These are phyloP conservation scores for Moesziomyces sp. DNA, from an alignment of 1,284 basidiomycete species.

Conservation along the genomic window DNA sequence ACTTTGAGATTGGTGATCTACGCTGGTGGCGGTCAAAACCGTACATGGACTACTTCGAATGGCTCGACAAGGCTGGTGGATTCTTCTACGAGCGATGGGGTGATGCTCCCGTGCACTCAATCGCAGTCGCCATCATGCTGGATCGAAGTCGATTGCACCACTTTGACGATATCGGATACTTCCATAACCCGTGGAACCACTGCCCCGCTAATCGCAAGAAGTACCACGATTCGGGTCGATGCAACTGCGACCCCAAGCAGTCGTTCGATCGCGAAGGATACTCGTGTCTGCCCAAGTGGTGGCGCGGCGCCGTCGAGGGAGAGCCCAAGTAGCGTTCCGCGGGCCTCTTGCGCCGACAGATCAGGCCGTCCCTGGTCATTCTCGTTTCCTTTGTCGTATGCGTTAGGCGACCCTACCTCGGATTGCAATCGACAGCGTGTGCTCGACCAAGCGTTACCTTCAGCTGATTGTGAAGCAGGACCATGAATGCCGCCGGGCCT, in stretches of 20 bases:
- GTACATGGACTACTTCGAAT: conserved; percentile 81
- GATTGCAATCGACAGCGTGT: too few species aligned
- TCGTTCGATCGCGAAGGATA: conserved; percentile 57
- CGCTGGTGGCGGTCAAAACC: conserved; percentile 82
- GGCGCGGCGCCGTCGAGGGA: conserved; percentile 53
- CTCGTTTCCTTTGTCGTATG: too few species aligned
- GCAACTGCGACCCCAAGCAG: conserved; percentile 62
- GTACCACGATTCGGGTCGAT: conserved; percentile 61
- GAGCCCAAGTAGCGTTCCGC: conserved; percentile 26
- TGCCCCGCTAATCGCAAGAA: conserved; percentile 59
- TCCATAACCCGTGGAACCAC: conserved; percentile 61
- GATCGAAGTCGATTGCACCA: conserved; percentile 44
- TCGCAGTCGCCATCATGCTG: conserved; percentile 62
- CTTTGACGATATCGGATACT: conserved; percentile 65
- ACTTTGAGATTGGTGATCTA: conserved; percentile 76
- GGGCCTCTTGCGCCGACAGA: too few species aligned
- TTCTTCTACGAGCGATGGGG: conserved; percentile 76
- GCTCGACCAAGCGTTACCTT: too few species aligned
- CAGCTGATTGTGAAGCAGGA: too few species aligned
- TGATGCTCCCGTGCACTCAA: conserved; percentile 75
- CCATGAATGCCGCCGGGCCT: too few species aligned
- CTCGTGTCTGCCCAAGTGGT: conserved; percentile 59
- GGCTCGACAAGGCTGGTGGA: conserved; percentile 83
- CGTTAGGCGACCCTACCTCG: too few species aligned
- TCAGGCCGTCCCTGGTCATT: too few species aligned